Evolutionary conservation across 2,329 filamentous ascomycete genomes (phyloP), one percentile per base, ranked within the genome.

Genomic region (Calonectria pseudoreteaudii): DNA sequence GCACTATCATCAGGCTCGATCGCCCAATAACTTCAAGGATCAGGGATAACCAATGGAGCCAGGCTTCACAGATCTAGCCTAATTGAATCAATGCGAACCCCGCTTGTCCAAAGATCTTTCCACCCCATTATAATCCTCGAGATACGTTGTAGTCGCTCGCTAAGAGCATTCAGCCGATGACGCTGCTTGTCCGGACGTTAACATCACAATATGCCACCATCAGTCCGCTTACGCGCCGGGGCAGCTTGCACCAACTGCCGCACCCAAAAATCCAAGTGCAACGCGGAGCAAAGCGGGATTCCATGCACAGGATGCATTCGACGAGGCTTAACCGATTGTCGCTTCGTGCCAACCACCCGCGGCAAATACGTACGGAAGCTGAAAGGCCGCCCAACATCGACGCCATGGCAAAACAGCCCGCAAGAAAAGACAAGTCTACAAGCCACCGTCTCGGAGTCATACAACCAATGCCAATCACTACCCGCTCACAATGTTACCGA

Each of bases 171-270:
- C 56, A 38, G 26, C 52, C 16, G 28, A 56, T 28, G 56, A 14
- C 28, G 14, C n/a, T 41, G 10, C n/a, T 7, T 23, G n/a, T 47
- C n/a, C 44, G 44, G 18, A 47, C 9, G 44, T 20, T 9, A 23
- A 47, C 44, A 26, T 28, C n/a, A 10, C 38, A 62, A 62, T 3
- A 62, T 62, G 56, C 9, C 34, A n/a, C 56, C 56, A 11, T 62
- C 56, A 4, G 56, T 62, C 34, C 56, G 56, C 9, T 41, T 62
- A 13, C 56, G 34, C 16, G 56, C 56, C n/a, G 56, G 56, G 23
- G 56, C 56, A 28, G 56, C 56, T 14, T 62, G 56, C 56, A 62
- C n/a, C 56, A 62, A 41, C 36, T 62, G 56, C 14, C 56, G 56
- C 23, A 28, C 5, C 56, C 34, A 38, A 38, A 62, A 62, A 26